These are phyloP conservation scores for Ceratobasidium sp. DNA, from an alignment of 1,284 basidiomycete genomes.

Conservation along the genomic window DNA sequence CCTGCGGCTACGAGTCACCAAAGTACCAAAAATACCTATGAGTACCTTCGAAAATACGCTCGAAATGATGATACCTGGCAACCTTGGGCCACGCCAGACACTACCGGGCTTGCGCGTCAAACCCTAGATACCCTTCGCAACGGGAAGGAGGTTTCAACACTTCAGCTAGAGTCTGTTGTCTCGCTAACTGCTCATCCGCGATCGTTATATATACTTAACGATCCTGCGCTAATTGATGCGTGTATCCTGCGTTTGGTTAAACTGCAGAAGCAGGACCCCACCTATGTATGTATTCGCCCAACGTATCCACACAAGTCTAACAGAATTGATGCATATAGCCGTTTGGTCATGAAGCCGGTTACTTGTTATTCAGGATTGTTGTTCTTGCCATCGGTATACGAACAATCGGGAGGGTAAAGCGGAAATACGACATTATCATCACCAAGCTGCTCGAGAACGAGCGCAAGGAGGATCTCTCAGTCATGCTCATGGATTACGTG, in stretches of 20 bases:
- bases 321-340: background rate
- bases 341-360: conserved; percentile 8
- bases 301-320: background rate
- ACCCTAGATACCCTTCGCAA: background rate
- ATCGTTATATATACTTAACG: background rate
- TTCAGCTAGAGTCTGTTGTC: background rate
- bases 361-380: conserved; percentile 2
- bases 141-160: background rate
- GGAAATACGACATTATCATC: too few relatives aligned
- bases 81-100: background rate
- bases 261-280: background rate
- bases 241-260: background rate
- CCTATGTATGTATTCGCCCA: background rate
- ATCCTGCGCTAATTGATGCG: background rate
- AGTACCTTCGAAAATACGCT: background rate
- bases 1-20: too few relatives aligned
- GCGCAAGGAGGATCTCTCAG: too few relatives aligned
- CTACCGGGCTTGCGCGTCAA: background rate
- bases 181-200: background rate
- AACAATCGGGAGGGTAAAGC: too few relatives aligned
- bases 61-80: conserved; percentile 7
- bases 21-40: background rate
- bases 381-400: background rate
- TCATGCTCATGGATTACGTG: too few relatives aligned
- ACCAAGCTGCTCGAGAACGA: too few relatives aligned